Conservation (phyloP, 306 rosid species). For the Glycine latifolia region DNA sequence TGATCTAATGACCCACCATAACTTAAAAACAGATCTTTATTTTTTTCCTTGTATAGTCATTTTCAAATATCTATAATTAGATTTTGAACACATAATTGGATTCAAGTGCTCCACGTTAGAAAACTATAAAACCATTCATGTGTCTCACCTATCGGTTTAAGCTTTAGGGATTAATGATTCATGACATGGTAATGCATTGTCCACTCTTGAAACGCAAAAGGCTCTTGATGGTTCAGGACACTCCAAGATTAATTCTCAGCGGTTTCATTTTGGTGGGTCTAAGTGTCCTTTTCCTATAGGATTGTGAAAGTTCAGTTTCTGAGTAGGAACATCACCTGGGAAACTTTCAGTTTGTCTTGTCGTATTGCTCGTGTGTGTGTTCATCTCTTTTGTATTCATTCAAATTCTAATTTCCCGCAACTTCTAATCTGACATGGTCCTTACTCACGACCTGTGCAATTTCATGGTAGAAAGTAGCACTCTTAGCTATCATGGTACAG, state of each 20-base stretch:
- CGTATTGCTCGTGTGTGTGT: slow-evolving; percentile 30
- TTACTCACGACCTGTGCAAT: slow-evolving; percentile 26
- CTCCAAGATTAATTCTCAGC: slow-evolving; percentile 29
- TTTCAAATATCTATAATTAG: slow-evolving; percentile 28
- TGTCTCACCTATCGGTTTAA: slow-evolving; percentile 16
- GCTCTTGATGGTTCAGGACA: slow-evolving; percentile 8
- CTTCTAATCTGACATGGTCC: slow-evolving; percentile 26
- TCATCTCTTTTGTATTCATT: neutral
- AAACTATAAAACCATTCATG: slow-evolving; percentile 13
- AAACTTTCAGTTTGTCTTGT: slow-evolving; percentile 38
- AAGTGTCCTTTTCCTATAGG: slow-evolving; percentile 36
- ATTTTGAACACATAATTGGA: slow-evolving; percentile 43
- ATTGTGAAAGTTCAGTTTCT: slow-evolving; percentile 38
- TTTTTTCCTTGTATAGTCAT: slow-evolving; percentile 12
- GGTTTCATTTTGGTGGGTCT: slow-evolving; percentile 43
- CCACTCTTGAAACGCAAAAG: neutral
- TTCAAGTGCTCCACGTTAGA: slow-evolving; percentile 29
- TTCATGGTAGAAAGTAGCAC: slow-evolving; percentile 45
- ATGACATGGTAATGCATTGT: slow-evolving; percentile 6
- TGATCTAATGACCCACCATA: slow-evolving; percentile 31
- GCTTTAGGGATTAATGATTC: slow-evolving; percentile 26
- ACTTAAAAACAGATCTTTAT: neutral
- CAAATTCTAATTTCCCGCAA: slow-evolving; percentile 16
- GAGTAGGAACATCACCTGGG: slow-evolving; percentile 21
- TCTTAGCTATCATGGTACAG: slow-evolving; percentile 17